These are phyloP conservation scores for Artemisia tridentata DNA, from an alignment of 129 eudicot genomes.

Conservation along the genomic window DNA sequence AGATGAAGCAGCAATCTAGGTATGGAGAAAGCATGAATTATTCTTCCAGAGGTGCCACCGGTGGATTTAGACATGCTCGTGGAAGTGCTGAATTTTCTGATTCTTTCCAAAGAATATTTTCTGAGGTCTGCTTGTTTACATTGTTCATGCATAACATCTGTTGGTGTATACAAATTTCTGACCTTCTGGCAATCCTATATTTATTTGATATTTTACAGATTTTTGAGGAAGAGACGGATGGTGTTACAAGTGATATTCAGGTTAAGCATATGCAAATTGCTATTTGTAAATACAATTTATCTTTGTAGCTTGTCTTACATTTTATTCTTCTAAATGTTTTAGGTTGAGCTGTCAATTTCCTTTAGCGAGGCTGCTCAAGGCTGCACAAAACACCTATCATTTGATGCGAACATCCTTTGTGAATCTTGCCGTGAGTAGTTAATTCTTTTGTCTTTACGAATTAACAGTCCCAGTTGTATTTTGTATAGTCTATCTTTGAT, in stretches of 20 bases:
- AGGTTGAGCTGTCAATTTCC: conserved; percentile 79
- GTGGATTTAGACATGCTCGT: conserved; percentile 49
- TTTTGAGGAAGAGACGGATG: conserved; percentile 62
- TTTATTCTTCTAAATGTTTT: conserved; percentile 9
- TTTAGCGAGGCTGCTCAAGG: conserved; percentile 91
- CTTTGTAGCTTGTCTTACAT: conserved; percentile 7
- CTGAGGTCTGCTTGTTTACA: conserved; percentile 60
- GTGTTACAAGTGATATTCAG: conserved; percentile 64
- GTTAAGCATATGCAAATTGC: conserved; percentile 29
- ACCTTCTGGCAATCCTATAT: conserved; percentile 2
- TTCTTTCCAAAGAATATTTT: conserved; percentile 82
- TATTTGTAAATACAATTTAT: conserved; percentile 5
- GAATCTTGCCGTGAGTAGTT: conserved; percentile 81
- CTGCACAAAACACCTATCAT: conserved; percentile 77
- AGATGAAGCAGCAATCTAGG: conserved; percentile 39
- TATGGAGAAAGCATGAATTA: conserved; percentile 36
- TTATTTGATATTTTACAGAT: conserved; percentile 46
- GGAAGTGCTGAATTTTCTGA: conserved; percentile 56
- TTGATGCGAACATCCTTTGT: conserved; percentile 74
- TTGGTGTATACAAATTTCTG: conserved; percentile 15
- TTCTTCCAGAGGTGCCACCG: conserved; percentile 31
- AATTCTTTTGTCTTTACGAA: conserved; percentile 8
- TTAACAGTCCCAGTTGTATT: conserved; percentile 1
- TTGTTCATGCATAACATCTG: background rate
- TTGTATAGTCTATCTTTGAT: background rate